Evolutionary conservation across 495 filamentous ascomycete genomes (phyloP).

Genomic region (Neurospora sp.): DNA sequence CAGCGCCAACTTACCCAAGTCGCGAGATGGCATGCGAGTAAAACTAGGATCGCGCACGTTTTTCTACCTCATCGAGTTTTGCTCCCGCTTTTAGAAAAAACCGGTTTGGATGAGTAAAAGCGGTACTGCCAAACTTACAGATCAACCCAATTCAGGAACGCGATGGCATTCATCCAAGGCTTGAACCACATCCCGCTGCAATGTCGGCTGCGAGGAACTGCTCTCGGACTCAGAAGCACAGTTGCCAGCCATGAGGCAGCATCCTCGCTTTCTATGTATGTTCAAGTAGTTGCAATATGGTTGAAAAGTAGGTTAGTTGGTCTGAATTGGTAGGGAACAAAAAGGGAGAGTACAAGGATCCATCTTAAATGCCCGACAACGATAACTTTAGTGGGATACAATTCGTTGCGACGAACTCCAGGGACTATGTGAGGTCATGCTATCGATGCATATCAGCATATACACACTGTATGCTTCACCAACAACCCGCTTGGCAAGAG

Average conservation of each 20-base stretch:
- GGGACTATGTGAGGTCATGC: neutral
- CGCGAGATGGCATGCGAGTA: too few species aligned
- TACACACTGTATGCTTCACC: neutral
- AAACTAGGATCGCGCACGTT: too few species aligned
- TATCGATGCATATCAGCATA: neutral
- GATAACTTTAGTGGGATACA: neutral
- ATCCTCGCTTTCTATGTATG: neutral
- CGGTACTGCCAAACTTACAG: neutral
- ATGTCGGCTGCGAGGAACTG: neutral
- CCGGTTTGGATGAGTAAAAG: too few species aligned
- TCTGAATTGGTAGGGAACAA: neutral
- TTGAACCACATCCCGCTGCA: neutral
- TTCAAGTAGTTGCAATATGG: neutral
- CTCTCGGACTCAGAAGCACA: neutral
- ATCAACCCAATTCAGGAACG: neutral
- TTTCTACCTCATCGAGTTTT: too few species aligned
- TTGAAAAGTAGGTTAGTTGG: neutral
- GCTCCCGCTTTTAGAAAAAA: too few species aligned
- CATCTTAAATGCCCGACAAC: neutral
- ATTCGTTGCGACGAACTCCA: neutral
- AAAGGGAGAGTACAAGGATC: neutral
- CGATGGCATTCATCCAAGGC: neutral
- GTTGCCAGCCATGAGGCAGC: neutral
- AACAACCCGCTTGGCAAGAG: neutral
- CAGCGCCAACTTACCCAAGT: too few species aligned